These are phyloP conservation scores for Wilhelminamyces savonicus DNA, from an alignment of 805 yeast genomes.

Conservation along the genomic window DNA sequence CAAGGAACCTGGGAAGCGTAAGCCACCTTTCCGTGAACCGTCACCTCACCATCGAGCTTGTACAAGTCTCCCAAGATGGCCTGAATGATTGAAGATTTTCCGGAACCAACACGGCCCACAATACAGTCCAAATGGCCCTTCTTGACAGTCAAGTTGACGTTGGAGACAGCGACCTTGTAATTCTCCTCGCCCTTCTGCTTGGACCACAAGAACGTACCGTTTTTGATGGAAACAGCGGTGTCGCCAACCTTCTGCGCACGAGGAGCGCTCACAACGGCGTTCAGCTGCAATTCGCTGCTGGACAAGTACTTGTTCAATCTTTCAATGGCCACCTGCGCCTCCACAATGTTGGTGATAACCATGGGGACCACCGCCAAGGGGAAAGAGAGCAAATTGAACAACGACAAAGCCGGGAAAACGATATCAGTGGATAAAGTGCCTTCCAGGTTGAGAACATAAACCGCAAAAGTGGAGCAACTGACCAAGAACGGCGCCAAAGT, in stretches of 20 bases:
- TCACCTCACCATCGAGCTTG: slow-evolving; percentile 66
- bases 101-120: slow-evolving; percentile 87
- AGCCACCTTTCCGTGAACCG: slow-evolving; percentile 72
- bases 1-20: slow-evolving; percentile 93
- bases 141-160: slow-evolving; percentile 55
- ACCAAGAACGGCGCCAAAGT: slow-evolving; percentile 85
- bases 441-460: slow-evolving; percentile 57
- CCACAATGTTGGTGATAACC: slow-evolving; percentile 80
- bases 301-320: slow-evolving; percentile 72
- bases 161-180: slow-evolving; percentile 60
- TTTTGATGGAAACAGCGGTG: slow-evolving; percentile 51
- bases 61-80: slow-evolving; percentile 78
- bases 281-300: slow-evolving; percentile 76
- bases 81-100: slow-evolving; percentile 79
- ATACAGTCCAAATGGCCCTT: slow-evolving; percentile 81
- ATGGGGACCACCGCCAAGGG: slow-evolving; percentile 91
- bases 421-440: slow-evolving; percentile 78
- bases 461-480: slow-evolving; percentile 82
- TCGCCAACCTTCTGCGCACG: slow-evolving; percentile 56
- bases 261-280: slow-evolving; percentile 55
- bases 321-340: slow-evolving; percentile 75
- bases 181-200: slow-evolving; percentile 51
- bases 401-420: slow-evolving; percentile 84
- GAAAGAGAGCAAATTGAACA: slow-evolving; percentile 83
- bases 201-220: slow-evolving; percentile 76